A percentile compares a stretch with the other conserved stretches of the same genome.
phyloP scores from a whole-genome alignment of 2,329 filamentous ascomycete genomes.

The Huntiella abstrusa region DNA sequence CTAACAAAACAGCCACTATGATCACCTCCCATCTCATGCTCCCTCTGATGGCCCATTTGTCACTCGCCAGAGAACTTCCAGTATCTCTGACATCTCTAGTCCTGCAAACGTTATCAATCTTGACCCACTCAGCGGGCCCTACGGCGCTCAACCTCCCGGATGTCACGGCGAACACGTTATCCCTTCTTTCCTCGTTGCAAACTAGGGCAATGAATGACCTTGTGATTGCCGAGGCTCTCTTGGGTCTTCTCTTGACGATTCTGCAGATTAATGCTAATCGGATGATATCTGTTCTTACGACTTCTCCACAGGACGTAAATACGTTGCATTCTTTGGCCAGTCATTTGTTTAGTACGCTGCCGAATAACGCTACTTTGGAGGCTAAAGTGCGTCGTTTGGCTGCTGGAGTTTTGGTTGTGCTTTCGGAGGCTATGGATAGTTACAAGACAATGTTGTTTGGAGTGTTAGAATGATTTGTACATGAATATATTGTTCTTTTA shows the following conservation, averaged over 20 bases:
- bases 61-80: constrained; percentile 31
- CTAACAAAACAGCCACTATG: constrained; percentile 61
- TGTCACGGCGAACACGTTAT: constrained; percentile 71
- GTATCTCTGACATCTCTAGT: constrained; percentile 49
- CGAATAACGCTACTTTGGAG: constrained; percentile 37
- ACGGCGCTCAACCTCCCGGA: constrained; percentile 56
- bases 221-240: constrained; percentile 49
- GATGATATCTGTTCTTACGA: constrained; percentile 24
- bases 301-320: too few species aligned
- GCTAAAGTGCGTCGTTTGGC: constrained; percentile 62
- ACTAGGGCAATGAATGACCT: constrained; percentile 41
- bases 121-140: constrained; percentile 69
- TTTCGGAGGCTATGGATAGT: constrained; percentile 65
- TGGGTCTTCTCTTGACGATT: constrained; percentile 63
- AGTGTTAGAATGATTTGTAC: constrained; percentile 19
- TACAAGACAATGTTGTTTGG: constrained; percentile 64
- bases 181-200: constrained; percentile 55
- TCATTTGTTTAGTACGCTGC: too few species aligned
- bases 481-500: too few species aligned
- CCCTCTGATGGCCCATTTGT: constrained; percentile 66
- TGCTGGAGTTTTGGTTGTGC: constrained; percentile 57
- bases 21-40: constrained; percentile 68
- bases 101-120: constrained; percentile 66
- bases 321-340: too few species aligned
- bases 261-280: constrained; percentile 65